Conservation (phyloP, 441 rosid species). For the Rhodomyrtus psidioides region DNA sequence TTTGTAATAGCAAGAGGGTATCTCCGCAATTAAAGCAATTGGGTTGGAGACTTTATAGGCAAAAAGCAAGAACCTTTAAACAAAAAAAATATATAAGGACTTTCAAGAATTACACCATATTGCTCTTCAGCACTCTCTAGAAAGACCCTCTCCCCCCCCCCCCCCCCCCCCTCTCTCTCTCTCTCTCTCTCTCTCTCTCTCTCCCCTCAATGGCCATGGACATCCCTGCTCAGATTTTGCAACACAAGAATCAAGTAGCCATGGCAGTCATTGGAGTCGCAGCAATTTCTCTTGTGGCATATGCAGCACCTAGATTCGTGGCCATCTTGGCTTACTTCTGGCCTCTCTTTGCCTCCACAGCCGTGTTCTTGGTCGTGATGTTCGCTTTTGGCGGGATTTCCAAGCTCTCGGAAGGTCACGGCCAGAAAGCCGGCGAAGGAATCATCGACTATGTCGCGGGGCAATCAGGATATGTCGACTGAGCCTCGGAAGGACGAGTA, state of each 20-base stretch:
- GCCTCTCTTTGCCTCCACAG: slow-evolving; percentile 84
- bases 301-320: slow-evolving; percentile 47
- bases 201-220: slow-evolving; percentile 22
- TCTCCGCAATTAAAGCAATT: not conserved
- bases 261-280: slow-evolving; percentile 18
- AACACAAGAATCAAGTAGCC: slow-evolving; percentile 40
- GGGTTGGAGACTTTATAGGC: not conserved
- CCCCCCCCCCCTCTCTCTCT: not conserved
- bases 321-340: slow-evolving; percentile 51
- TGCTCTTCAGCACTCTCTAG: not conserved
- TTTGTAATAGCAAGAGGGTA: not conserved
- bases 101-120: not conserved
- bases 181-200: not conserved
- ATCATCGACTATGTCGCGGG: slow-evolving; percentile 55
- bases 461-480: slow-evolving; percentile 6
- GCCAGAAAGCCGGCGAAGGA: slow-evolving; percentile 29
- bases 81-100: not conserved
- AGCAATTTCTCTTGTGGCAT: slow-evolving; percentile 19
- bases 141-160: not conserved
- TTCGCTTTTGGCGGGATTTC: slow-evolving; percentile 49
- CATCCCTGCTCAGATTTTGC: slow-evolving; percentile 38
- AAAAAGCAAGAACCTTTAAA: not conserved
- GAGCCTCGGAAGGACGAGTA: slow-evolving; percentile 14
- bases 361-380: slow-evolving; percentile 43
- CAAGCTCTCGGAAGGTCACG: slow-evolving; percentile 23